A percentile compares a stretch with the other conserved stretches of the same genome.
Evolutionary conservation across 2,329 filamentous ascomycete genomes (phyloP).

Genomic region (Capronia epimyces): DNA sequence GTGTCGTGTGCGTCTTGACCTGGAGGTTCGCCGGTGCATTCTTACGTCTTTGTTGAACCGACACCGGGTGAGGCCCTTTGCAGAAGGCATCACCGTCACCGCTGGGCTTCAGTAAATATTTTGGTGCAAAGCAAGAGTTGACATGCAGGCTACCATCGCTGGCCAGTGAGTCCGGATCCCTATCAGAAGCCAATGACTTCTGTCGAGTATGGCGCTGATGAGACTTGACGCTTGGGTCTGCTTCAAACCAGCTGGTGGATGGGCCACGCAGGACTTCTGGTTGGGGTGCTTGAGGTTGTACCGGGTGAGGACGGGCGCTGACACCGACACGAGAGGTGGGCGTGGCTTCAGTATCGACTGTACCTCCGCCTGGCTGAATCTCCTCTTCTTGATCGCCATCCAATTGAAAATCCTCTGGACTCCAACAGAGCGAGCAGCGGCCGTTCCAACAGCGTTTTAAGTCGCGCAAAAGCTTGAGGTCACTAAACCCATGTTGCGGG

Average conservation of each 20-base stretch:
- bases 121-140: constrained; percentile 56
- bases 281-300: constrained; percentile 7
- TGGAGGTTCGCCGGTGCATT: constrained; percentile 29
- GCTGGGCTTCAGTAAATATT: constrained; percentile 28
- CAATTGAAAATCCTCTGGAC: constrained; percentile 61
- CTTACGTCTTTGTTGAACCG: constrained; percentile 34
- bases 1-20: constrained; percentile 32
- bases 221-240: constrained; percentile 41
- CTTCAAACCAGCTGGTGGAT: constrained; percentile 21
- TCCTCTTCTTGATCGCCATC: constrained; percentile 59
- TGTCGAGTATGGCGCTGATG: constrained; percentile 23
- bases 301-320: neutral
- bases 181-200: constrained; percentile 21
- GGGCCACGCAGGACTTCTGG: constrained; percentile 13
- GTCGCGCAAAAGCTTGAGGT: constrained; percentile 84
- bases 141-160: constrained; percentile 52
- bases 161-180: constrained; percentile 34
- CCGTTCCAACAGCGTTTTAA: constrained; percentile 96
- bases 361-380: constrained; percentile 72
- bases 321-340: constrained; percentile 1
- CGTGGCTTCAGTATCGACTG: constrained; percentile 46
- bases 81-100: constrained; percentile 29
- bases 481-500: constrained; percentile 52
- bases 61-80: constrained; percentile 41
- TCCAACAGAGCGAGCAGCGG: constrained; percentile 86